Evolutionary conservation across 768 basidiomycete species (phyloP).

Genomic region (Boletellus sp.): DNA sequence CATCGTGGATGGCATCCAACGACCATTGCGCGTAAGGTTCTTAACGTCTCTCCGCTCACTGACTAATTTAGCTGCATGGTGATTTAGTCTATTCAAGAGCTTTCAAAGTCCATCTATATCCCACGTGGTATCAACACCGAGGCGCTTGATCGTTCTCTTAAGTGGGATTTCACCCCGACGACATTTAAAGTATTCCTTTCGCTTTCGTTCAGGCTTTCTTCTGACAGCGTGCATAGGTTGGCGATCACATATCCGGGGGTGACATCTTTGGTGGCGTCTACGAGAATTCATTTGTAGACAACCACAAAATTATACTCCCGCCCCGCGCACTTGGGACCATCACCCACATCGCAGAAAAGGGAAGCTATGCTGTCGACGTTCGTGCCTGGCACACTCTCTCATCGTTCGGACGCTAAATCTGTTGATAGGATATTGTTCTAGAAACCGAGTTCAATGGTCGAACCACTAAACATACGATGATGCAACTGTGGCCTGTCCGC

Average conservation of each 20-base stretch:
- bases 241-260: slow-evolving; percentile 96
- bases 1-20: slow-evolving; percentile 96
- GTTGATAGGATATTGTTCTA: slow-evolving; percentile 77
- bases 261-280: slow-evolving; percentile 95
- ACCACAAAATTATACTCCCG: slow-evolving; percentile 96
- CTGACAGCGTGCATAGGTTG: slow-evolving; percentile 51
- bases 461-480: slow-evolving; percentile 87
- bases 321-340: slow-evolving; percentile 95
- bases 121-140: slow-evolving; percentile 98
- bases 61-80: slow-evolving; percentile 3
- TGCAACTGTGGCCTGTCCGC: slow-evolving; percentile 99
- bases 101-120: slow-evolving; percentile 99
- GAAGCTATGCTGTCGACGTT: slow-evolving; percentile 88
- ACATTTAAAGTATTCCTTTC: slow-evolving; percentile 58
- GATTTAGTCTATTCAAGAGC: slow-evolving; percentile 81
- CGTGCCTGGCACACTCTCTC: slow-evolving; percentile 24
- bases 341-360: slow-evolving; percentile 90
- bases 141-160: slow-evolving; percentile 78
- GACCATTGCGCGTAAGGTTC: slow-evolving; percentile 73
- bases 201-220: slow-evolving; percentile 1
- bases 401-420: slow-evolving; percentile 1
- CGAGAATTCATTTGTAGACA: slow-evolving; percentile 94
- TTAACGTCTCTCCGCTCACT: not conserved
- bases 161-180: slow-evolving; percentile 94
- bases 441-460: slow-evolving; percentile 99